Evolutionary conservation across 2,329 filamentous ascomycete genomes (phyloP), one percentile per base, ranked within the genome.

Genomic region (Onygenales sp.): DNA sequence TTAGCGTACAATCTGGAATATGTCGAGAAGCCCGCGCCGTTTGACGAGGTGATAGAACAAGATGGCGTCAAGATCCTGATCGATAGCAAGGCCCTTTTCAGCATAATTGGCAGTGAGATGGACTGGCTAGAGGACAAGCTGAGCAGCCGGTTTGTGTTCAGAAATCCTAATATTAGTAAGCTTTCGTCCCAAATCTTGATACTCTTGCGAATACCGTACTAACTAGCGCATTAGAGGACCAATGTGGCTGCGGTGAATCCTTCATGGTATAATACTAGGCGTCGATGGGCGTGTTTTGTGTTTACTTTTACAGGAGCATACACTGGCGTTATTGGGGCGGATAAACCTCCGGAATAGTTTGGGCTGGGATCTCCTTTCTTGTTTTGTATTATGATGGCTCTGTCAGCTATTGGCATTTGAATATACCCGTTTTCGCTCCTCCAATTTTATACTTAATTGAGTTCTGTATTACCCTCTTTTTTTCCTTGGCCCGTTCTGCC

Each of bases 71-170:
- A 88, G 72, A 92, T 98, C 36, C 70, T 97, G 68, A 93, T 98
- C 54, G 93, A 98, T 70, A 95, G 89, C 78, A 97, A 96, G 76
- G 93, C 93, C 43, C 75, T 98, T 49, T 91, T 98, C 69, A 97
- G 92, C 71, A 97, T 98, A 52, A 96, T 98, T 63, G 93, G 93
- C 5, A 95, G 87, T 66, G 92, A 97, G 74, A 98, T 98, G 93
- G 93, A 98, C 67, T 98, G 92, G 91, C 79, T 92, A 9, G 91
- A 97, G 72, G 93, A 97, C 64, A 95, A 95, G 75, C 74, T 98
- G 59, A 95, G 86, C 69, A 82, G 91, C 71, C 80, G 88, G 59
- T 98, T 98, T 70, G 84, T 95, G 50, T 98, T 98, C 74, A 85
- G 83, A 68, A 98, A 98, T 69, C 93, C 93, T 2, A 98, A 98